These are phyloP conservation scores for Clavariopsis aquatica DNA, from an alignment of 495 filamentous ascomycete species.

Conservation along the genomic window DNA sequence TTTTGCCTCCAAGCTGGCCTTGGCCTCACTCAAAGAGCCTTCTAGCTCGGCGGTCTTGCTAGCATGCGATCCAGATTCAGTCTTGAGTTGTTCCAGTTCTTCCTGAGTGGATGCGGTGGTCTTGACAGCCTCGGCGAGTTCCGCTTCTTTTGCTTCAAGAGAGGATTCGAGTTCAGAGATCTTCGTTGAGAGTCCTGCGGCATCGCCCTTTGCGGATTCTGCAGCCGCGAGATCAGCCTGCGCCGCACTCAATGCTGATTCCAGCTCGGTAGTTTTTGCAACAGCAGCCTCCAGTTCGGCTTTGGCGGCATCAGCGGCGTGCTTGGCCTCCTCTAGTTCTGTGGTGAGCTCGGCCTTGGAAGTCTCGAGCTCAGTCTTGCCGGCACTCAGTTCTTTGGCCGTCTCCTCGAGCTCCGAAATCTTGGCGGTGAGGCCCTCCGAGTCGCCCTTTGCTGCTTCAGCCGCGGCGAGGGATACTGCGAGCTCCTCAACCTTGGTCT, in stretches of 20 bases:
- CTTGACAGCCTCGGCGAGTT: slow-evolving; percentile 3
- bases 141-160: slow-evolving; percentile 10
- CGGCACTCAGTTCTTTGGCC: not conserved
- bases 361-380: not conserved
- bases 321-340: not conserved
- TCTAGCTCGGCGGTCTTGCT: slow-evolving; percentile 15
- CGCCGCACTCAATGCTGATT: not conserved
- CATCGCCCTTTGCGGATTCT: slow-evolving; percentile 4
- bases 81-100: not conserved
- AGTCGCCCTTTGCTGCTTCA: not conserved
- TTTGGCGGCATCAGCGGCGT: slow-evolving; percentile 17
- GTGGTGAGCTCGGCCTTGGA: not conserved
- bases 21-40: slow-evolving; percentile 9
- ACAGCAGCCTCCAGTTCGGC: not conserved
- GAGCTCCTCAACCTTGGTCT: slow-evolving; percentile 6
- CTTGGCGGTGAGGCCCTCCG: not conserved
- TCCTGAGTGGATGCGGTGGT: not conserved
- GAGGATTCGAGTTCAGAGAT: slow-evolving; percentile 9
- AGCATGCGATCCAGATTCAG: not conserved
- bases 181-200: not conserved
- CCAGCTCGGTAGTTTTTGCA: not conserved
- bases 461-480: not conserved
- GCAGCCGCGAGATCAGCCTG: not conserved
- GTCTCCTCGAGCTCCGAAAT: slow-evolving; percentile 9
- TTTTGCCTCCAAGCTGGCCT: slow-evolving; percentile 13